A percentile compares a stretch with the other conserved stretches of the same genome.
phyloP scores from a whole-genome alignment of 441 rosid genomes.

The Populus tomentosa region DNA sequence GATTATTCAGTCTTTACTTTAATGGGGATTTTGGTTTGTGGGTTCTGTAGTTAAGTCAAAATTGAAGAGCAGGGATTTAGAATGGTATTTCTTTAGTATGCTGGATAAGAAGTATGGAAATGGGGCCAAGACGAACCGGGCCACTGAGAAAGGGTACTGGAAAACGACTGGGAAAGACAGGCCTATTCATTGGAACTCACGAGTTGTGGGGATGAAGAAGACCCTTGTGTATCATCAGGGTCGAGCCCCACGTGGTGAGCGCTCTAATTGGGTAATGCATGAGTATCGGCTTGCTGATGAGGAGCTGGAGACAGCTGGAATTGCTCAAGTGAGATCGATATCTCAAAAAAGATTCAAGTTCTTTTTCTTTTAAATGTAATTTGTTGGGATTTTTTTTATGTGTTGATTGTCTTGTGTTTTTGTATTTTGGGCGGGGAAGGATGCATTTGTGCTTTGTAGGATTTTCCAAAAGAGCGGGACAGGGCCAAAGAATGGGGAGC shows the following conservation, averaged over 20 bases:
- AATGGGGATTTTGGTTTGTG: too few relatives aligned
- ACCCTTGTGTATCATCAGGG: slow-evolving; percentile 90
- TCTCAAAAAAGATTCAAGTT: not conserved
- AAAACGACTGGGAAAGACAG: too few relatives aligned
- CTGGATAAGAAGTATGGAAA: too few relatives aligned
- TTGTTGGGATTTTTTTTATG: slow-evolving; percentile 9
- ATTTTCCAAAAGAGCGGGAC: slow-evolving; percentile 93
- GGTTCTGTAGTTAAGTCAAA: too few relatives aligned
- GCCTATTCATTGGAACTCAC: slow-evolving; percentile 38
- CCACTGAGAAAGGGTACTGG: too few relatives aligned
- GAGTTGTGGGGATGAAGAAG: slow-evolving; percentile 86
- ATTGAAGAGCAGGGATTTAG: too few relatives aligned
- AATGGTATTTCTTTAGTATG: too few relatives aligned
- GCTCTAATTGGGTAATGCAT: slow-evolving; percentile 97
- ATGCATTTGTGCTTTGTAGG: slow-evolving; percentile 85
- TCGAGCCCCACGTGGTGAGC: slow-evolving; percentile 84
- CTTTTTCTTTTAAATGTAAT: not conserved
- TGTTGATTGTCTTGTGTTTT: slow-evolving; percentile 4
- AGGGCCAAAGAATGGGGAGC: slow-evolving; percentile 98
- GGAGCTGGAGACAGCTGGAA: slow-evolving; percentile 55
- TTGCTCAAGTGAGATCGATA: slow-evolving; percentile 52
- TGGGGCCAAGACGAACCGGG: too few relatives aligned
- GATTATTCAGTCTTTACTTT: too few relatives aligned
- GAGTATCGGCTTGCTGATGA: slow-evolving; percentile 86
- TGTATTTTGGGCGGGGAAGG: slow-evolving; percentile 41